phyloP scores from a whole-genome alignment of 2,329 filamentous ascomycete species.

The Fusarium temperatum region DNA sequence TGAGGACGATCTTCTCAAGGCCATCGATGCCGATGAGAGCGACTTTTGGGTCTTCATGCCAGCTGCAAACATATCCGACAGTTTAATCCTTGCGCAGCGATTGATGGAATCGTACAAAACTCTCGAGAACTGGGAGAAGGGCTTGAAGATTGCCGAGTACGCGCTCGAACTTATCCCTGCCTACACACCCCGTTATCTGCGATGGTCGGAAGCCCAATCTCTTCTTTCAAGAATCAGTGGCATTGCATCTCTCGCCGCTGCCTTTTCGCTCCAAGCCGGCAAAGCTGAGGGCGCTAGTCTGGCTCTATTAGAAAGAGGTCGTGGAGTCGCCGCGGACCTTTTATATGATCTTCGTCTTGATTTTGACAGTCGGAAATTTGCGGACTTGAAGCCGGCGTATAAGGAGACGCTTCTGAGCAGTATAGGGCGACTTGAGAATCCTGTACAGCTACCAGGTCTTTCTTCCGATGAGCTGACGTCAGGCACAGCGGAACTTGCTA shows the following conservation, averaged over 20 bases:
- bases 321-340: background rate
- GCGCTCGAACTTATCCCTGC: background rate
- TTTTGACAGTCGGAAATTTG: background rate
- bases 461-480: fast-evolving
- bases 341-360: background rate
- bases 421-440: background rate
- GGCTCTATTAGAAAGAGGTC: background rate
- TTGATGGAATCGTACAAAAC: background rate
- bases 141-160: background rate
- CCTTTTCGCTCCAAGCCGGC: fast-evolving
- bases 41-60: background rate
- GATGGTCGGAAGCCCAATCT: background rate
- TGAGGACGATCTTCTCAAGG: background rate
- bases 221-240: background rate
- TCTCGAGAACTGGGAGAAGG: background rate
- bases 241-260: background rate
- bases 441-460: background rate
- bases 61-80: background rate
- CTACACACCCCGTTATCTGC: background rate
- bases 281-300: background rate
- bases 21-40: background rate
- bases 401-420: background rate
- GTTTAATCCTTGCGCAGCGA: background rate
- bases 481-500: background rate
- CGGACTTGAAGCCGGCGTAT: background rate